Evolutionary conservation across 2,329 filamentous ascomycete genomes (phyloP), one percentile per base, ranked within the genome.

Genomic region (Zasmidium citrigriseum): DNA sequence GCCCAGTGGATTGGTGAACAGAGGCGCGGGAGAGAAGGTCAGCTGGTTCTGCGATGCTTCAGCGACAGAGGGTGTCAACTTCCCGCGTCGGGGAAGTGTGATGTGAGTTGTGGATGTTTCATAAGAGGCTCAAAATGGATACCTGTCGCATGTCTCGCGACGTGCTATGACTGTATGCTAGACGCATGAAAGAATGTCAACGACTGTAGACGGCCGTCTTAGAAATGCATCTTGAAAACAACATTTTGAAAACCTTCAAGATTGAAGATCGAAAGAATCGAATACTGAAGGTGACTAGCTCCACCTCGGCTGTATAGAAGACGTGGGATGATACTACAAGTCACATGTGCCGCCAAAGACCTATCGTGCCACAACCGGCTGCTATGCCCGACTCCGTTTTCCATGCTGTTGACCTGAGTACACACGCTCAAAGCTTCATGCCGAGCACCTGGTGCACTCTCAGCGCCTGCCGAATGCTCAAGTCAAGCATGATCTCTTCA

Each of bases 401-500:
- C 16, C 49, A 54, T 57, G 45, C 50, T 22, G 18, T 41, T 27
- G 46, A n/a, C n/a, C n/a, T n/a, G n/a, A n/a, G n/a, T n/a, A 29
- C 22, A 50, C n/a, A 23, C 20, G 12, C 52, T 73, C 87, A 98
- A 75, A 99, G 74, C 84, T 97, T 99, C 93, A 98, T 97, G 10
- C 95, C 95, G 75, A 96, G 81, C 62, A 88, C 87, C 83, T 97
- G 88, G 68, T 92, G 90, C 55, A 99, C 95, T 75, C 86, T 87
- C 81, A 96, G 75, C 63, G 88, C 89, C 82, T 97, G 93, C 68
- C 93, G 84, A 75, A 99, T 96, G 78, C 91, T 96, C 71, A 99
- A 77, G 76, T 99, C 95, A 66, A 98, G 80, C 95, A 99, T 99
- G 66, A 99, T 99, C 83, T 99, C 95, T 63, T 99, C 93, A 66